phyloP scores from a whole-genome alignment of 2,329 filamentous ascomycete species.

The Ophiognomonia clavigignenti-juglandacearum region DNA sequence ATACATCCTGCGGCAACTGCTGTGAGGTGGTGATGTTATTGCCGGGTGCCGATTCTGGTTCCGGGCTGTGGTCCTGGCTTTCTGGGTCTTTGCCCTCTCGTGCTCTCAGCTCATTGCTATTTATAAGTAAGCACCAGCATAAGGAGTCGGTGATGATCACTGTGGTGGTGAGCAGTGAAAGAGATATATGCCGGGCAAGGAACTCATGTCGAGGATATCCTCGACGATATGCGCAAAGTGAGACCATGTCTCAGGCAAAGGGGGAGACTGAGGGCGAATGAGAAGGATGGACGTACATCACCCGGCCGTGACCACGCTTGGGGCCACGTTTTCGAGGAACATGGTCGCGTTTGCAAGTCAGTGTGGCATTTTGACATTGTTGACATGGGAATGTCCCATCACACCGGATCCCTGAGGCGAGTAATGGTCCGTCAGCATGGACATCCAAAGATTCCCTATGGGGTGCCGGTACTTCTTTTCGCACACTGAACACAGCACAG shows the following conservation, averaged over 20 bases:
- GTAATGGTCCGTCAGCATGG: slow-evolving; percentile 7
- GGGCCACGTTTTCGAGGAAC: slow-evolving; percentile 61
- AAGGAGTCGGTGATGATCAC: no score
- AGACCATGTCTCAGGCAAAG: not conserved
- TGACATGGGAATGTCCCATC: slow-evolving; percentile 49
- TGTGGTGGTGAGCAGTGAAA: no score
- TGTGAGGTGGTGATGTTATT: slow-evolving; percentile 24
- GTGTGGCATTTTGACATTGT: slow-evolving; percentile 53
- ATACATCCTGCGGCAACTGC: slow-evolving; percentile 23
- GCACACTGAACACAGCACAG: not conserved
- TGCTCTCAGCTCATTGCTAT: slow-evolving; percentile 48
- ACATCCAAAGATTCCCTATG: no score
- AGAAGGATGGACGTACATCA: slow-evolving; percentile 34
- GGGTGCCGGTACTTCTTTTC: no score
- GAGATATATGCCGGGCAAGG: not conserved
- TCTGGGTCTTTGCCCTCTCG: slow-evolving; percentile 38
- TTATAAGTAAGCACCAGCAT: no score
- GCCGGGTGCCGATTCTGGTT: slow-evolving; percentile 20
- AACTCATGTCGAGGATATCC: not conserved
- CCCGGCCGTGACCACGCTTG: slow-evolving; percentile 57
- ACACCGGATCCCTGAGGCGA: slow-evolving; percentile 36
- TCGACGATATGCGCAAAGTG: not conserved
- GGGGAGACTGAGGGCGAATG: not conserved
- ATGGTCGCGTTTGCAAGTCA: slow-evolving; percentile 61
- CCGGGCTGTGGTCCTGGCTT: slow-evolving; percentile 36